Evolutionary conservation across 1,139 yeast genomes (phyloP).

Genomic region (Debaryomyces udenii): DNA sequence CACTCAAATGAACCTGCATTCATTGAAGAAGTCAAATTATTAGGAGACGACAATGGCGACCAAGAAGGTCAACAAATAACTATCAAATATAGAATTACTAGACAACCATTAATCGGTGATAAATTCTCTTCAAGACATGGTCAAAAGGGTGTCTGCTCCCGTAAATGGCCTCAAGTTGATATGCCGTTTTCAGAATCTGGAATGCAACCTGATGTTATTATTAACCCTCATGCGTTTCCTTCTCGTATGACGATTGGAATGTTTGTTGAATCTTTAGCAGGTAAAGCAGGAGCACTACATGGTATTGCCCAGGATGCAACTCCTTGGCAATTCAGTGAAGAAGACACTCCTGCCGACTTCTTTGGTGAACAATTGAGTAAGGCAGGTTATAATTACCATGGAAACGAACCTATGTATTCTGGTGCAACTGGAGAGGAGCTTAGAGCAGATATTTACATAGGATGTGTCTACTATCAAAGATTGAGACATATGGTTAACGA

Average conservation of each 20-base stretch:
- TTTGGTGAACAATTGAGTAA: slow-evolving; percentile 88
- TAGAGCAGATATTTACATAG: slow-evolving; percentile 92
- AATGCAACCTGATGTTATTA: slow-evolving; percentile 95
- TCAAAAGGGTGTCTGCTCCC: slow-evolving; percentile 98
- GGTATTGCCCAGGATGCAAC: slow-evolving; percentile 98
- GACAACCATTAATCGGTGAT: slow-evolving; percentile 96
- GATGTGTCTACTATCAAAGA: slow-evolving; percentile 96
- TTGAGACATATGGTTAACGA: slow-evolving; percentile 99
- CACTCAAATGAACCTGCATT: slow-evolving; percentile 95
- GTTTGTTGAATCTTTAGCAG: slow-evolving; percentile 98
- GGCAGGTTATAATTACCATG: slow-evolving; percentile 96
- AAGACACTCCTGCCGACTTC: slow-evolving; percentile 95
- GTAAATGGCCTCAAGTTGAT: slow-evolving; percentile 96
- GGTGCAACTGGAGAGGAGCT: slow-evolving; percentile 99
- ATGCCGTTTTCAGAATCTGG: slow-evolving; percentile 98
- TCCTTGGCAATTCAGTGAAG: slow-evolving; percentile 92
- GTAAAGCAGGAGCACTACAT: slow-evolving; percentile 97
- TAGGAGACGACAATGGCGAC: slow-evolving; percentile 82
- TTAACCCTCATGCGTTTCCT: slow-evolving; percentile 99
- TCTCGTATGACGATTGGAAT: slow-evolving; percentile 99
- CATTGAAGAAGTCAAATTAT: slow-evolving; percentile 90
- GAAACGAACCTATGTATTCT: slow-evolving; percentile 98
- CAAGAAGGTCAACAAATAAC: slow-evolving; percentile 83
- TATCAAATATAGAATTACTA: slow-evolving; percentile 86
- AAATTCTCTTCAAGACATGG: slow-evolving; percentile 98